A percentile compares a stretch with the other conserved stretches of the same genome.
These are phyloP conservation scores for Colletotrichum liaoningense DNA, from an alignment of 2,329 filamentous ascomycete genomes.

Conservation along the genomic window DNA sequence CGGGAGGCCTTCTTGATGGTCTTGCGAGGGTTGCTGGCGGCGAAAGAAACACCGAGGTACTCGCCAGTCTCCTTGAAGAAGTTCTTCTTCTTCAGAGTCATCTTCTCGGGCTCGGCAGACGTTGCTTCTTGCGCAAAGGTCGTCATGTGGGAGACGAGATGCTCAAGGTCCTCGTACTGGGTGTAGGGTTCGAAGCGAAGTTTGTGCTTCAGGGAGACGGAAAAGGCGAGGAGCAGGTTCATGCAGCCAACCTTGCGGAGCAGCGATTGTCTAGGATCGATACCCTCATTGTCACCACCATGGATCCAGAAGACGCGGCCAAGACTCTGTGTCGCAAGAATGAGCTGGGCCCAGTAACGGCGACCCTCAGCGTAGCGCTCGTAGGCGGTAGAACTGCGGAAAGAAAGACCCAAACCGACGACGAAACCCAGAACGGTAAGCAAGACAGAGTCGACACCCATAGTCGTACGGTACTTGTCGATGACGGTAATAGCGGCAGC, in stretches of 20 bases:
- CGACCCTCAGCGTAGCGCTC: conserved; percentile 77
- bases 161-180: conserved; percentile 78
- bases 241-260: conserved; percentile 79
- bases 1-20: conserved; percentile 77
- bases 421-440: conserved; percentile 86
- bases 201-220: conserved; percentile 83
- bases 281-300: conserved; percentile 64
- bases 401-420: conserved; percentile 81
- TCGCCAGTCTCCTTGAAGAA: conserved; percentile 75
- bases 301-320: conserved; percentile 89
- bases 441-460: conserved; percentile 62
- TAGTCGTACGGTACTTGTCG: conserved; percentile 53
- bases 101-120: conserved; percentile 46
- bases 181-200: conserved; percentile 87
- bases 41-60: conserved; percentile 81
- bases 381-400: conserved; percentile 82
- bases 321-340: conserved; percentile 73
- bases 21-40: conserved; percentile 82
- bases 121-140: conserved; percentile 75
- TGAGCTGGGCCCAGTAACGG: conserved; percentile 71
- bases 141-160: conserved; percentile 77
- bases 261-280: conserved; percentile 71
- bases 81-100: conserved; percentile 53
- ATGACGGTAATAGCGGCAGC: conserved; percentile 73
- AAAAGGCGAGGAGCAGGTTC: conserved; percentile 82